Conservation (phyloP, 2,329 filamentous ascomycete genomes). For the Colletotrichum sp. region DNA sequence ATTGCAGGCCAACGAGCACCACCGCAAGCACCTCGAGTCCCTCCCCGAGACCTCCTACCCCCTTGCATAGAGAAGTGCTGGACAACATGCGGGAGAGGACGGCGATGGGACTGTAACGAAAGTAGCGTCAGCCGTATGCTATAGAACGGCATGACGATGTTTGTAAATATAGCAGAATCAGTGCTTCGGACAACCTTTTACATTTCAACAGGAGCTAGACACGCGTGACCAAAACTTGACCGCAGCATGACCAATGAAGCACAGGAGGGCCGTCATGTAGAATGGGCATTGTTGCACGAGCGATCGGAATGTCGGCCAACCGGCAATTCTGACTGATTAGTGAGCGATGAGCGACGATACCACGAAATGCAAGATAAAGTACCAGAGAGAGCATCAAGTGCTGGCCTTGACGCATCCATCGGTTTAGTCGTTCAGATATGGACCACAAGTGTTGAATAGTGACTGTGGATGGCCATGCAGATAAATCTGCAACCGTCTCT, state of each 20-base stretch:
- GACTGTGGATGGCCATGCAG: neutral
- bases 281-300: neutral
- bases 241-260: neutral
- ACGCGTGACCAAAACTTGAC: neutral
- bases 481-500: neutral
- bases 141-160: conserved; percentile 1
- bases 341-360: neutral
- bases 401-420: neutral
- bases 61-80: conserved; percentile 53
- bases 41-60: conserved; percentile 83
- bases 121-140: neutral
- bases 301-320: neutral
- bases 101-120: neutral
- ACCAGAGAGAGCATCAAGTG: neutral
- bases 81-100: neutral
- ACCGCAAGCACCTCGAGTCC: conserved; percentile 84
- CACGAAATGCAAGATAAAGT: neutral
- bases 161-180: conserved; percentile 22
- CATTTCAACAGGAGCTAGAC: neutral
- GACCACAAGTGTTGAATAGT: neutral
- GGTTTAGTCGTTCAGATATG: neutral
- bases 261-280: neutral
- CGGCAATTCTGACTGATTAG: neutral
- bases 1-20: conserved; percentile 83
- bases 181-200: conserved; percentile 8